Conservation (phyloP, 2,329 filamentous ascomycete genomes). For the Penicillium sp. region DNA sequence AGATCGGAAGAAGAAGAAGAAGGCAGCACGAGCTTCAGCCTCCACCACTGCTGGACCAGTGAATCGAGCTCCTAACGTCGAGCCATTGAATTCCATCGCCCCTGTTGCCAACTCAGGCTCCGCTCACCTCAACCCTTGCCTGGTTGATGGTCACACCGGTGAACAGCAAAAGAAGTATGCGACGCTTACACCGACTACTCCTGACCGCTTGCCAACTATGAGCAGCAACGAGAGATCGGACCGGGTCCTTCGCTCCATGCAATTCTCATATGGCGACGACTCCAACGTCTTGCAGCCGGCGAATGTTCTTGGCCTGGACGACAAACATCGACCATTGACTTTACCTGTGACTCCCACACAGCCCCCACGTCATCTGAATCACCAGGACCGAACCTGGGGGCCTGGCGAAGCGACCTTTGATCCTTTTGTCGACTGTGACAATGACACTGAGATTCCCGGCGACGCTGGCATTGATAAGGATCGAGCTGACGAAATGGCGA, state of each 20-base stretch:
- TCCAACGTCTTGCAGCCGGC: background rate
- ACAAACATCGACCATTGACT: background rate
- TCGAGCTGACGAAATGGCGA: slow-evolving; percentile 38
- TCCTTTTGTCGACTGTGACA: slow-evolving; percentile 16
- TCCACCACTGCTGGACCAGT: slow-evolving; percentile 1
- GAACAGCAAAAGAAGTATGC: slow-evolving; percentile 2
- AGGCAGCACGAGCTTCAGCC: slow-evolving; percentile 16
- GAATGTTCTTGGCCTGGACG: background rate
- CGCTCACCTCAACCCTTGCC: slow-evolving; percentile 31
- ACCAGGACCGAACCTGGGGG: background rate
- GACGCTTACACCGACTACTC: slow-evolving; percentile 3
- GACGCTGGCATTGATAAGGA: slow-evolving; percentile 27
- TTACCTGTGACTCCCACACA: slow-evolving; percentile 17
- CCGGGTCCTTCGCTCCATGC: background rate
- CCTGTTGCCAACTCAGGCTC: slow-evolving; percentile 10
- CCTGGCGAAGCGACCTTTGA: slow-evolving; percentile 15
- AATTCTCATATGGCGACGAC: background rate
- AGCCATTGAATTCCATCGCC: slow-evolving; percentile 4
- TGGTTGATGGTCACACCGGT: slow-evolving; percentile 18
- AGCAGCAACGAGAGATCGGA: background rate
- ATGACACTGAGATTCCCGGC: slow-evolving; percentile 10
- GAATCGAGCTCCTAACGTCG: background rate
- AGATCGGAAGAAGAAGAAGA: slow-evolving; percentile 58
- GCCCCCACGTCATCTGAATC: background rate
- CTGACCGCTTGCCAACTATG: background rate